A percentile compares a stretch with the other conserved stretches of the same genome.
These are phyloP conservation scores for Aschersonia sp. DNA, from an alignment of 2,329 filamentous ascomycete genomes.

Conservation along the genomic window DNA sequence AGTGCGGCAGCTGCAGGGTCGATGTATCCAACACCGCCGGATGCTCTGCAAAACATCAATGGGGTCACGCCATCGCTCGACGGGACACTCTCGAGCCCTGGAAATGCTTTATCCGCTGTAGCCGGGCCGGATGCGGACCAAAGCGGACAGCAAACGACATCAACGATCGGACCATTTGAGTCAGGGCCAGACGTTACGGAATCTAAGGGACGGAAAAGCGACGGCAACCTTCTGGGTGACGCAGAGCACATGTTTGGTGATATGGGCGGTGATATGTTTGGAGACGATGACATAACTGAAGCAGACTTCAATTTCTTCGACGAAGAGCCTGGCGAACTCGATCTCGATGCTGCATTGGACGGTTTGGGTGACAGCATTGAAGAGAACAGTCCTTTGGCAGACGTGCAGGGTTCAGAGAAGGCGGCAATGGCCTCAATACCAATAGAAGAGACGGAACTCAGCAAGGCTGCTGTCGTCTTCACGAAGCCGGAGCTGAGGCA, in stretches of 20 bases:
- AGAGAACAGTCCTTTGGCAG: not conserved
- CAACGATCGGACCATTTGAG: slow-evolving; percentile 10
- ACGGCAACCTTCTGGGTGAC: slow-evolving; percentile 27
- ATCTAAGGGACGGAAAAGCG: slow-evolving; percentile 28
- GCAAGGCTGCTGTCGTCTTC: slow-evolving; percentile 24
- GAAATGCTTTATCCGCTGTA: slow-evolving; percentile 21
- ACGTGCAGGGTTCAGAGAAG: slow-evolving; percentile 5
- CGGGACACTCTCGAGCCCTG: slow-evolving; percentile 39
- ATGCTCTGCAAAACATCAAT: slow-evolving; percentile 40
- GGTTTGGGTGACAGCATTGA: slow-evolving; percentile 5
- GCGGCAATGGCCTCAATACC: slow-evolving; percentile 5
- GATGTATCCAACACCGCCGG: slow-evolving; percentile 61
- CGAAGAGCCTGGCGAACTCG: slow-evolving; percentile 33
- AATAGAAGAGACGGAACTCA: slow-evolving; percentile 6
- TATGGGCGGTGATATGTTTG: slow-evolving; percentile 55
- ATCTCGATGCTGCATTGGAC: slow-evolving; percentile 19
- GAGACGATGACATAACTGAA: slow-evolving; percentile 63
- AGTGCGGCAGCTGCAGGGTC: slow-evolving; percentile 32
- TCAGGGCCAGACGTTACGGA: slow-evolving; percentile 20
- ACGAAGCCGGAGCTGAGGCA: slow-evolving; percentile 46
- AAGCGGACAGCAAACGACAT: slow-evolving; percentile 8
- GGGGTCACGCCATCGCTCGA: slow-evolving; percentile 44
- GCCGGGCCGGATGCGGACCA: slow-evolving; percentile 17
- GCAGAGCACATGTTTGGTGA: slow-evolving; percentile 53
- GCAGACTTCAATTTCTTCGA: slow-evolving; percentile 79